These are phyloP conservation scores for Schwanniomyces polymorphus DNA, from an alignment of 805 yeast species.

Conservation along the genomic window DNA sequence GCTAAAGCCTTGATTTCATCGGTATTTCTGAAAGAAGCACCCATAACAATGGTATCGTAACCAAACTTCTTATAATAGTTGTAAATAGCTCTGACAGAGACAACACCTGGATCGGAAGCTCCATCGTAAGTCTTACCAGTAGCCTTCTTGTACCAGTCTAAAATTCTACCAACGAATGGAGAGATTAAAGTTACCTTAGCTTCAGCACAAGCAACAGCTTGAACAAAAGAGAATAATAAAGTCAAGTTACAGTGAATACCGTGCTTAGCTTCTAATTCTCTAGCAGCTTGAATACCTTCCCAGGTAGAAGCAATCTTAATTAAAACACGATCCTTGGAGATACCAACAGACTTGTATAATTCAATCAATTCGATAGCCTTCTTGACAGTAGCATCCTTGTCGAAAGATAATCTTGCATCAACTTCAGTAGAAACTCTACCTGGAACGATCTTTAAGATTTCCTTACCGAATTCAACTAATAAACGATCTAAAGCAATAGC, in stretches of 20 bases:
- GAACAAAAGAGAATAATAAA: slow-evolving; percentile 88
- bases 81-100: slow-evolving; percentile 83
- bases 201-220: slow-evolving; percentile 99
- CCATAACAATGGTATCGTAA: slow-evolving; percentile 98
- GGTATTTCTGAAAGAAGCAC: slow-evolving; percentile 98
- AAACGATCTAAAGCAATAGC: slow-evolving; percentile 84
- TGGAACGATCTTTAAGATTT: slow-evolving; percentile 91
- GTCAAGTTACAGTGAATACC: slow-evolving; percentile 95
- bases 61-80: slow-evolving; percentile 97
- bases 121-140: slow-evolving; percentile 85
- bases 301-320: slow-evolving; percentile 97
- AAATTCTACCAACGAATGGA: slow-evolving; percentile 98
- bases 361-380: slow-evolving; percentile 91
- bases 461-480: slow-evolving; percentile 93
- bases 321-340: slow-evolving; percentile 83
- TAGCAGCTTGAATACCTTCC: slow-evolving; percentile 99
- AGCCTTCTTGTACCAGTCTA: slow-evolving; percentile 95
- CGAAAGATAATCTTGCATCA: slow-evolving; percentile 96
- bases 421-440: slow-evolving; percentile 99
- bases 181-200: slow-evolving; percentile 94
- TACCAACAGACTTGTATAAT: slow-evolving; percentile 82
- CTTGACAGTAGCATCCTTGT: slow-evolving; percentile 88
- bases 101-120: slow-evolving; percentile 93
- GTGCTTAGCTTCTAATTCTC: slow-evolving; percentile 87
- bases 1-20: slow-evolving; percentile 96